Conservation (phyloP, 768 basidiomycete species). For the Neoboletus magnificus region DNA sequence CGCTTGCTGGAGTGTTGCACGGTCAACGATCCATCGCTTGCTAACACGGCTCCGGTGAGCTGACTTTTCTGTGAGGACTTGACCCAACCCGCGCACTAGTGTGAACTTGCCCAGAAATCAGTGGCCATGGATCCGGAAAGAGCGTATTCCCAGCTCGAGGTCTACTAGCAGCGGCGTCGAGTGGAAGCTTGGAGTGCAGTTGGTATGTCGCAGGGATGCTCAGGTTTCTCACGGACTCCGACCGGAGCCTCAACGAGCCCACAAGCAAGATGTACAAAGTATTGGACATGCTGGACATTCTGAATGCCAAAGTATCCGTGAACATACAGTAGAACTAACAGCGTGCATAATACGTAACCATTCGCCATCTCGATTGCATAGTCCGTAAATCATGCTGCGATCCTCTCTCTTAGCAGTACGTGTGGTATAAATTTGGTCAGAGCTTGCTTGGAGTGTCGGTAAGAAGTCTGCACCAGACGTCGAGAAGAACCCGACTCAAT, state of each 20-base stretch:
- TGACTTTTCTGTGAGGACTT: constrained; percentile 6
- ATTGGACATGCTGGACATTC: neutral
- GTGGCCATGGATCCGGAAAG: constrained; percentile 59
- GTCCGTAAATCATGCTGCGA: neutral
- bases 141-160: neutral
- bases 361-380: neutral
- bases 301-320: neutral
- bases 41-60: constrained; percentile 40
- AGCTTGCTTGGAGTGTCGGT: constrained; percentile 11
- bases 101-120: constrained; percentile 90
- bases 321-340: neutral
- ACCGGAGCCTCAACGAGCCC: no score
- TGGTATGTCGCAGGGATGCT: neutral
- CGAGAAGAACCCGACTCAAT: constrained; percentile 25
- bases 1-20: constrained; percentile 69
- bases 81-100: constrained; percentile 54
- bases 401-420: neutral
- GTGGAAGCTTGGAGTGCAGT: neutral
- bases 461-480: constrained; percentile 16
- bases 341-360: no score
- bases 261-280: no score
- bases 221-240: neutral
- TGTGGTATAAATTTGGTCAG: neutral
- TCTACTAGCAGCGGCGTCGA: neutral
- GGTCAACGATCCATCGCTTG: constrained; percentile 90